Evolutionary conservation across 331 rosid species (phyloP), one percentile per base, ranked within the genome.

Genomic region (Erythrophleum ivorense): DNA sequence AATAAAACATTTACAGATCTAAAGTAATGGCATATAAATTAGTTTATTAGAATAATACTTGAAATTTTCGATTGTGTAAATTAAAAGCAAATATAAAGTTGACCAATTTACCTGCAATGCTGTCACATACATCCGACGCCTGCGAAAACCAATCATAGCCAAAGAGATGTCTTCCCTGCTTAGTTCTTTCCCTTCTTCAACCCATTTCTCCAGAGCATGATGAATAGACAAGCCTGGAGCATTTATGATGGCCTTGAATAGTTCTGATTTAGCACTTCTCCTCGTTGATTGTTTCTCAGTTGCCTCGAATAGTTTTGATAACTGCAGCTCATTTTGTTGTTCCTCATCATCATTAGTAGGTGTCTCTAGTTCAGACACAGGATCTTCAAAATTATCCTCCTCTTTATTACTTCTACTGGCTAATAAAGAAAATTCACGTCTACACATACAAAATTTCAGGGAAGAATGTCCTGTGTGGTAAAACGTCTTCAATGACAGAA

Each of bases 41-140:
- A 24, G 29, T 24, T 24, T 24, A 24, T 24, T 24, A 24, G 29
- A 41, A 54, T 0, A 50, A 48, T 45, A 53, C 50, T 34, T 68
- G 34, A 57, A n/a, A 66, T 7, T 48, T n/a, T 60, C 33, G 65
- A 29, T 67, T 53, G n/a, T 8, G 43, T 12, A 52, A 29, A 58
- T 29, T 18, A 58, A 34, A 70, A 84, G 36, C 53, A 24, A 24
- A 24, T 24, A 24, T 24, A 24, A 24, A 24, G 29, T 24, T 78
- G 55, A 55, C 43, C 6, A 63, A 69, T 65, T 84, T 76, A 96
- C 99, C 99, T 94, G 97, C 84, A 96, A 83, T 80, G 99, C 99
- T 85, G 80, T 88, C 81, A 85, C 86, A 78, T 14, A 91, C 94
- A 96, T 85, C 73, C 64, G 84, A 4, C 82, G 85, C 76, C 0